phyloP scores from a whole-genome alignment of 148 eudicot genomes.

The Arctostaphylos glauca region DNA sequence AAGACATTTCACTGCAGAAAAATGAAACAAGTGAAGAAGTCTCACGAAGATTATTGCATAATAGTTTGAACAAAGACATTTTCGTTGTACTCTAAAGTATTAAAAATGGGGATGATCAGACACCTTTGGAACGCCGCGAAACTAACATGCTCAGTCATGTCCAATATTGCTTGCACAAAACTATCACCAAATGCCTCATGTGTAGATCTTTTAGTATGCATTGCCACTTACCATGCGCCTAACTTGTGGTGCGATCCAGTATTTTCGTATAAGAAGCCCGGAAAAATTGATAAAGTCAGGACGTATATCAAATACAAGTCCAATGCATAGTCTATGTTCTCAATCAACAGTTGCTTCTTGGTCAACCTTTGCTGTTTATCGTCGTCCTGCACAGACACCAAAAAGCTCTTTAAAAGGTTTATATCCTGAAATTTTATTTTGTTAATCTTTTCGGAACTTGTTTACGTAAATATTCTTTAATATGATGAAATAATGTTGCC shows the following conservation, averaged over 20 bases:
- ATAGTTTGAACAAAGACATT: not conserved
- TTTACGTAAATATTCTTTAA: not conserved
- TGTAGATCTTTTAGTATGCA: not conserved
- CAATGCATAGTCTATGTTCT: conserved; percentile 56
- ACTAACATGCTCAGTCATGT: not conserved
- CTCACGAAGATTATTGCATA: not conserved
- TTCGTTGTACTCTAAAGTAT: not conserved
- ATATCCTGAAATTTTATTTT: not conserved
- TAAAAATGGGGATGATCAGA: not conserved
- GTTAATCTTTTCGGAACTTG: not conserved
- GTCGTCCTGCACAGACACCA: conserved; percentile 32
- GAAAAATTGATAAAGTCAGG: conserved; percentile 70
- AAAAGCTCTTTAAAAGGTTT: not conserved
- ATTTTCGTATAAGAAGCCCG: conserved; percentile 70
- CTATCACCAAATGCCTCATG: not conserved
- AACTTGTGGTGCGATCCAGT: conserved; percentile 61
- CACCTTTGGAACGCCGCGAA: not conserved
- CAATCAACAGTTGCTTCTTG: conserved; percentile 46
- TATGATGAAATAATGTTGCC: not conserved
- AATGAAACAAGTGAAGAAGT: not conserved
- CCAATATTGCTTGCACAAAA: not conserved
- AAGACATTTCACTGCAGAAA: not conserved
- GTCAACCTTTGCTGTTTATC: conserved; percentile 29
- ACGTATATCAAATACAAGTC: conserved; percentile 58
- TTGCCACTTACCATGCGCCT: conserved; percentile 53